phyloP scores from a whole-genome alignment of 139 green algal genomes.

The Closterium sp. region DNA sequence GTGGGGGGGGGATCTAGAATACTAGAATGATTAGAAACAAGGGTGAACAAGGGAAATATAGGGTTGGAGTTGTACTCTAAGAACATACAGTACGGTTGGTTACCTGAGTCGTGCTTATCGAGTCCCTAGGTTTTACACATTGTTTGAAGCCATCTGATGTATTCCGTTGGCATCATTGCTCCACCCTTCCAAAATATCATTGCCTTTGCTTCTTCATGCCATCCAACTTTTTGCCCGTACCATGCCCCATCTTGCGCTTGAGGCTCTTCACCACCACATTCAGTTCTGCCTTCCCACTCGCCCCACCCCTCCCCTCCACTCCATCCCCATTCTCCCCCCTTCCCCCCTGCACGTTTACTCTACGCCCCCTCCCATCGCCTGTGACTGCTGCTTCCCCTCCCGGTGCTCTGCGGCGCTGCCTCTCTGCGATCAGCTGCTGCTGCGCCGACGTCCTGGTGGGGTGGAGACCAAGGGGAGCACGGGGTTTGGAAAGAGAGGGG shows the following conservation, averaged over 20 bases:
- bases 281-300: slow-evolving; percentile 26
- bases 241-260: slow-evolving; percentile 43
- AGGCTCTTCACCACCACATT: slow-evolving; percentile 31
- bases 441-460: slow-evolving; percentile 16
- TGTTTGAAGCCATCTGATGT: no score
- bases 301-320: neutral
- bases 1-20: no score
- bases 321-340: neutral
- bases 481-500: neutral
- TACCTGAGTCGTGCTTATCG: no score
- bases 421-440: slow-evolving; percentile 39
- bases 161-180: no score
- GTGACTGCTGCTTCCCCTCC: neutral
- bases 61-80: no score
- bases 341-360: neutral
- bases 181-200: no score
- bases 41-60: no score
- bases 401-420: slow-evolving; percentile 29
- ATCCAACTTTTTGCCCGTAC: neutral
- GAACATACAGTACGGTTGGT: no score
- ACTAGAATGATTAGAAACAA: no score
- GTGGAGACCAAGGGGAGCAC: neutral
- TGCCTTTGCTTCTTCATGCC: neutral
- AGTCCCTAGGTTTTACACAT: no score
- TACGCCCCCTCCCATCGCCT: neutral